Percentiles rank a stretch among this genome's conserved stretches.
Evolutionary conservation across 2,329 filamentous ascomycete genomes (phyloP).

Genomic region (Talaromyces albobiverticillius): DNA sequence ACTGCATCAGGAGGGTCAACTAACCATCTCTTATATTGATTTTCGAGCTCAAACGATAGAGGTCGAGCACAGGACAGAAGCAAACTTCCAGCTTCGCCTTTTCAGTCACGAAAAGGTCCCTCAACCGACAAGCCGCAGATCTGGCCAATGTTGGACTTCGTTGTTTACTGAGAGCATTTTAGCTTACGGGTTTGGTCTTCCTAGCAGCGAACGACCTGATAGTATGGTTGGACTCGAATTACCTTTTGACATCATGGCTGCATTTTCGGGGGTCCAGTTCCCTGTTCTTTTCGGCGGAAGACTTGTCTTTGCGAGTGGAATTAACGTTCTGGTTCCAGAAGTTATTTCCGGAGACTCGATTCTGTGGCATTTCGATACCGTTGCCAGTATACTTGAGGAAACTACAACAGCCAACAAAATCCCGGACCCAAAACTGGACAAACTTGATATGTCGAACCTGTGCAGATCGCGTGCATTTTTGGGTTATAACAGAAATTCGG

Average conservation of each 20-base stretch:
- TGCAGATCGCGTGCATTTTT: not conserved
- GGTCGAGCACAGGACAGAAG: not conserved
- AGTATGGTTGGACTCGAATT: not conserved
- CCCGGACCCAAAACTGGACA: not conserved
- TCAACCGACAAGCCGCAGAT: not conserved
- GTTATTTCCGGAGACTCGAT: not conserved
- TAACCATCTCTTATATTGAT: not conserved
- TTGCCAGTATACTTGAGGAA: not conserved
- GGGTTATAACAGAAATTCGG: not conserved
- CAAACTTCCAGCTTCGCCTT: not conserved
- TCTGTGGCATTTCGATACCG: not conserved
- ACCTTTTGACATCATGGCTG: not conserved
- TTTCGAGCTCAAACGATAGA: not conserved
- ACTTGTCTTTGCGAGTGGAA: not conserved
- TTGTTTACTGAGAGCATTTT: not conserved
- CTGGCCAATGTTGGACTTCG: not conserved
- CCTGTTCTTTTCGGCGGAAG: not conserved
- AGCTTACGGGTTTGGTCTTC: not conserved
- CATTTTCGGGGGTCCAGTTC: not conserved
- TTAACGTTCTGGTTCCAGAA: not conserved
- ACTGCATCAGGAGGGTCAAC: not conserved
- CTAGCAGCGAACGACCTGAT: not conserved
- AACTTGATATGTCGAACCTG: not conserved
- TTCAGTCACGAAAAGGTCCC: not conserved
- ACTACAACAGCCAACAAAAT: not conserved